Evolutionary conservation across 176 grass and related monocot species (phyloP).

Genomic region (Cocos nucifera): DNA sequence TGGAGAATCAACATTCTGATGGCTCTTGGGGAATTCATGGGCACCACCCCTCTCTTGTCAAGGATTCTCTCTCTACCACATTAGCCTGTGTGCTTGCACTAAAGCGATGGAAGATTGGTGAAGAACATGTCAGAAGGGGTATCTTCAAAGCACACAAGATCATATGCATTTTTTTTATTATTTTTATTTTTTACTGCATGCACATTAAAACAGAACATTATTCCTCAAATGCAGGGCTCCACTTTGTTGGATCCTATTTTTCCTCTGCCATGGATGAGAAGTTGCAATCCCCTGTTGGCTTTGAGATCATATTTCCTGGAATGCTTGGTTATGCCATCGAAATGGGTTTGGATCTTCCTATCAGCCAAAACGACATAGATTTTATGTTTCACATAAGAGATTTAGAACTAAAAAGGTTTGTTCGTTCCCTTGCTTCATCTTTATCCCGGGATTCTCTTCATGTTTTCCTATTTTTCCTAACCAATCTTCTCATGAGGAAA

Average conservation of each 20-base stretch:
- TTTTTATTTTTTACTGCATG: too few species aligned
- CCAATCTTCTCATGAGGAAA: too few species aligned
- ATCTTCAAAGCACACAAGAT: slow-evolving; percentile 6
- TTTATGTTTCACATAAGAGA: slow-evolving; percentile 26
- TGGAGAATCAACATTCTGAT: slow-evolving; percentile 47
- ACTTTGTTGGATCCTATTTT: slow-evolving; percentile 47
- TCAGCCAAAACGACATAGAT: slow-evolving; percentile 18
- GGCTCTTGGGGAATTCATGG: slow-evolving; percentile 47
- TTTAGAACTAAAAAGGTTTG: slow-evolving; percentile 50
- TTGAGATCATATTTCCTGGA: slow-evolving; percentile 54
- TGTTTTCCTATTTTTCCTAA: too few species aligned
- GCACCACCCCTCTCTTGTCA: slow-evolving; percentile 19
- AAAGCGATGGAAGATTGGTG: slow-evolving; percentile 53
- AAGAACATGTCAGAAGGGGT: slow-evolving; percentile 55
- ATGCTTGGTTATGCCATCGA: slow-evolving; percentile 45
- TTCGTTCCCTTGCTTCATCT: not conserved
- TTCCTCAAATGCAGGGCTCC: slow-evolving; percentile 25
- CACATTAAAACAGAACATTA: too few species aligned
- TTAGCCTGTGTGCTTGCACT: slow-evolving; percentile 68
- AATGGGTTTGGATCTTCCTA: slow-evolving; percentile 40
- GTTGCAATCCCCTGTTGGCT: slow-evolving; percentile 48
- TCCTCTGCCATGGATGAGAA: slow-evolving; percentile 31
- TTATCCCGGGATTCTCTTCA: not conserved
- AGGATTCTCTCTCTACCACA: slow-evolving; percentile 43
- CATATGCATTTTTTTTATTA: not conserved